Evolutionary conservation across 2,329 filamentous ascomycete genomes (phyloP).

Genomic region (Monosporascus ibericus): DNA sequence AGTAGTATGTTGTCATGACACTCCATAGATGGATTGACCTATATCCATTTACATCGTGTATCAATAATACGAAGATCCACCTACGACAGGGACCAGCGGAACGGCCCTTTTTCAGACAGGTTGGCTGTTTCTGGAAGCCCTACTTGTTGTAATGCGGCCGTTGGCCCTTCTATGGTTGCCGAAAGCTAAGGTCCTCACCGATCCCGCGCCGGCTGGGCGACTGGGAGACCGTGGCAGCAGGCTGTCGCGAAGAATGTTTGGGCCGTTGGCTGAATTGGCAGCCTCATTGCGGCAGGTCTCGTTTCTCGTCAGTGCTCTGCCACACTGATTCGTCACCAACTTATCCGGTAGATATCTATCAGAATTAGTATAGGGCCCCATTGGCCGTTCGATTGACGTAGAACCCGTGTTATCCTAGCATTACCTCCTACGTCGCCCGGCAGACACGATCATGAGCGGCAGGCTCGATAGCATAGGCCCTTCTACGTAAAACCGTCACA

Average conservation of each 20-base stretch:
- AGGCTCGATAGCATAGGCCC: background rate
- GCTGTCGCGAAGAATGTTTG: slow-evolving; percentile 1
- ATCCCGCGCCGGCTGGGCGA: background rate
- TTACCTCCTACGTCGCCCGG: background rate
- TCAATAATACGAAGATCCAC: background rate
- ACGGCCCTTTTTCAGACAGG: background rate
- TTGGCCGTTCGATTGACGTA: too few relatives aligned
- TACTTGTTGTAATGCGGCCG: too few relatives aligned
- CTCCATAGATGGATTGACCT: slow-evolving; percentile 1
- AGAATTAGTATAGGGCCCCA: background rate
- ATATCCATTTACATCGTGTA: background rate
- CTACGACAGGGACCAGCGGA: background rate
- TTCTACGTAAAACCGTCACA: background rate
- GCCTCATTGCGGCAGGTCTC: background rate
- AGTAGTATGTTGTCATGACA: slow-evolving; percentile 8
- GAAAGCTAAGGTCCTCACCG: background rate
- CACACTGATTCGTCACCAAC: background rate
- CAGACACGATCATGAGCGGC: background rate
- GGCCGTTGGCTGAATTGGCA: background rate
- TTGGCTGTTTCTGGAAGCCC: background rate
- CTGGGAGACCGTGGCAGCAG: slow-evolving; percentile 1
- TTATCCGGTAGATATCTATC: background rate
- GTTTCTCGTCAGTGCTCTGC: background rate
- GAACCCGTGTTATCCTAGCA: background rate
- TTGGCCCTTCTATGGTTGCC: background rate